Percentiles rank a stretch among this genome's conserved stretches.
phyloP scores from a whole-genome alignment of 2,329 filamentous ascomycete species.

The Phialocephala sp. region DNA sequence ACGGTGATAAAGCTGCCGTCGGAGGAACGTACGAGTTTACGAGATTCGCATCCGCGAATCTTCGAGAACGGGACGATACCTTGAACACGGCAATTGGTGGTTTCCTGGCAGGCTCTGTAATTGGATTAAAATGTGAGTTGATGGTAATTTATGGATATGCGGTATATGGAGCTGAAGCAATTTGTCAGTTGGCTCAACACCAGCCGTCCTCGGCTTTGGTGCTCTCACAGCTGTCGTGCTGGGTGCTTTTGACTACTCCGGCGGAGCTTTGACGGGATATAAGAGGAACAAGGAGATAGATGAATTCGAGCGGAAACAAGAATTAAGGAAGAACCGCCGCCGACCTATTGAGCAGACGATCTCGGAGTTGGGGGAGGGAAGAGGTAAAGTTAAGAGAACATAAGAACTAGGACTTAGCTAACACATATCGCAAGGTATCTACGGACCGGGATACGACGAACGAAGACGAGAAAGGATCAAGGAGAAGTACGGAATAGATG shows the following conservation, averaged over 20 bases:
- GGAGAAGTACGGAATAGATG: constrained; percentile 73
- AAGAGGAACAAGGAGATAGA: constrained; percentile 58
- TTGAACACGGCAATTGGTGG: constrained; percentile 70
- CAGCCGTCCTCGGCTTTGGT: constrained; percentile 69
- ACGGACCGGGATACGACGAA: constrained; percentile 71
- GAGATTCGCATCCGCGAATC: constrained; percentile 68
- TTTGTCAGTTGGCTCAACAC: constrained; percentile 61
- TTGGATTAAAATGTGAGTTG: constrained; percentile 64
- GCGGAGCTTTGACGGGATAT: constrained; percentile 60
- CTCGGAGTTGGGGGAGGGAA: constrained; percentile 70
- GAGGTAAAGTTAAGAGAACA: constrained; percentile 56
- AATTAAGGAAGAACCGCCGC: constrained; percentile 65
- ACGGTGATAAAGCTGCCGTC: constrained; percentile 50
- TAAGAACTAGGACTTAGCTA: constrained; percentile 15
- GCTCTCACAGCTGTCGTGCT: constrained; percentile 59
- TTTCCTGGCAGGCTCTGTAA: constrained; percentile 65
- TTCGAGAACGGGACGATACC: constrained; percentile 71
- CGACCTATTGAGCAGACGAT: constrained; percentile 69
- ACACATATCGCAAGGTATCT: constrained; percentile 59
- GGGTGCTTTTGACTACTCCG: constrained; percentile 67
- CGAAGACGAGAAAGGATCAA: constrained; percentile 70
- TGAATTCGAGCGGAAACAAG: constrained; percentile 68
- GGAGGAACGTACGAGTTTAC: constrained; percentile 72
- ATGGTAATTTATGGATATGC: background rate
- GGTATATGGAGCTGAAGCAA: constrained; percentile 21